phyloP scores from a whole-genome alignment of 768 basidiomycete genomes.

The Mycena albidolilacea region DNA sequence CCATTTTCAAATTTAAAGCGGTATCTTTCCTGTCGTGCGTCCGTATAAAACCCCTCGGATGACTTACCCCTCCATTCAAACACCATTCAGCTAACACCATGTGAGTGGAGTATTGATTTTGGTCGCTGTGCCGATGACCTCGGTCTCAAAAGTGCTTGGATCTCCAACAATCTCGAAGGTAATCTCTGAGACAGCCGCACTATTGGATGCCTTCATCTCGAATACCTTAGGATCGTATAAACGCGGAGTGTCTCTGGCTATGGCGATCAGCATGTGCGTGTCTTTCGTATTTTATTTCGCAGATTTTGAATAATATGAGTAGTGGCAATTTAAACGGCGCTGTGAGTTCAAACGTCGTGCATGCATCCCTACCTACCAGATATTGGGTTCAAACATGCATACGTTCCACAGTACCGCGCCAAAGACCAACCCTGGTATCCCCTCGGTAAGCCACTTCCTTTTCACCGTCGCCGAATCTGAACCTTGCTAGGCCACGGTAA shows the following conservation, averaged over 20 bases:
- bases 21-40: constrained; percentile 68
- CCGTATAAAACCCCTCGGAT: constrained; percentile 40
- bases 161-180: constrained; percentile 82
- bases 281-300: not conserved
- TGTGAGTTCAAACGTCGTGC: constrained; percentile 74
- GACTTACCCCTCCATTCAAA: not conserved
- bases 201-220: no score
- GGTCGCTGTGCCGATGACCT: constrained; percentile 28
- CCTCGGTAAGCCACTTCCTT: constrained; percentile 49
- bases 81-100: constrained; percentile 60
- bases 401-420: constrained; percentile 68
- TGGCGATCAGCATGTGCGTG: constrained; percentile 71
- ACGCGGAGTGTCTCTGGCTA: constrained; percentile 76
- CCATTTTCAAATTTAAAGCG: constrained; percentile 49
- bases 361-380: constrained; percentile 14
- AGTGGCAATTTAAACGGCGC: constrained; percentile 84
- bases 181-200: no score
- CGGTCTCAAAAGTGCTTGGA: constrained; percentile 67
- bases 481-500: constrained; percentile 15
- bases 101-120: constrained; percentile 46
- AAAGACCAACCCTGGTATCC: constrained; percentile 76
- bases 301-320: not conserved
- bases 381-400: not conserved
- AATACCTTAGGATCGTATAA: constrained; percentile 64
- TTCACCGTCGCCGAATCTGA: not conserved